Conservation (phyloP, 2,329 filamentous ascomycete species). For the Gyromitra esculenta region DNA sequence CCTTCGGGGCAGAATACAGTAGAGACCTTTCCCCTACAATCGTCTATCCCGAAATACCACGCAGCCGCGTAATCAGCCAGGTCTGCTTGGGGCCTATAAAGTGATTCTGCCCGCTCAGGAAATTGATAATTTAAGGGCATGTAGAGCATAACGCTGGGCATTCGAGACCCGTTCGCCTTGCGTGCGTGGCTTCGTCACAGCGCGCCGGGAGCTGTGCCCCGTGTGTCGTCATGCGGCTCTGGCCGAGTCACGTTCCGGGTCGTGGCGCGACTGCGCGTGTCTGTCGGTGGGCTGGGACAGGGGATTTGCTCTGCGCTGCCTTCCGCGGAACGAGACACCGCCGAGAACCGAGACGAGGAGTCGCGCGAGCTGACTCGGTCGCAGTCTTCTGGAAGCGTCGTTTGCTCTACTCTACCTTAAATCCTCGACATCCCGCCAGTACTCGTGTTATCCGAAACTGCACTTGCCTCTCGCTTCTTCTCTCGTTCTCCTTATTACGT, state of each 20-base stretch:
- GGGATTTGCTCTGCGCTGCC: not conserved
- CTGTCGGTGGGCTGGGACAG: conserved; percentile 13
- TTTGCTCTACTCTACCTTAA: not conserved
- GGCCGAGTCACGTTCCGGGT: not conserved
- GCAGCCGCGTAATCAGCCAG: conserved; percentile 13
- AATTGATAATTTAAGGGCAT: not conserved
- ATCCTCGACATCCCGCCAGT: not conserved
- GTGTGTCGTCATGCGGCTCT: conserved; percentile 38
- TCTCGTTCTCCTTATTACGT: not conserved
- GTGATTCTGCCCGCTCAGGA: not conserved
- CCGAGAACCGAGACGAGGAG: not conserved
- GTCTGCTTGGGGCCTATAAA: not conserved
- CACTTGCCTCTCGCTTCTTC: not conserved
- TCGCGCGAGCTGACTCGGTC: not conserved
- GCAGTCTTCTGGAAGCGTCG: conserved; percentile 11
- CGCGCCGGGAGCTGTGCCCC: not conserved
- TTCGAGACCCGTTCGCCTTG: not conserved
- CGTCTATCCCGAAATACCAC: not conserved
- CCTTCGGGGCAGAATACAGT: too few relatives aligned
- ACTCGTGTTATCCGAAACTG: not conserved
- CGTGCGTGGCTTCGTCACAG: conserved; percentile 33
- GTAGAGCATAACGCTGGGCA: not conserved
- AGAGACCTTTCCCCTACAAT: not conserved
- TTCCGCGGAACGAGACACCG: not conserved
- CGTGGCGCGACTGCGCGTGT: conserved; percentile 21